phyloP scores from a whole-genome alignment of 2,329 filamentous ascomycete species.

The Tothia fuscella region DNA sequence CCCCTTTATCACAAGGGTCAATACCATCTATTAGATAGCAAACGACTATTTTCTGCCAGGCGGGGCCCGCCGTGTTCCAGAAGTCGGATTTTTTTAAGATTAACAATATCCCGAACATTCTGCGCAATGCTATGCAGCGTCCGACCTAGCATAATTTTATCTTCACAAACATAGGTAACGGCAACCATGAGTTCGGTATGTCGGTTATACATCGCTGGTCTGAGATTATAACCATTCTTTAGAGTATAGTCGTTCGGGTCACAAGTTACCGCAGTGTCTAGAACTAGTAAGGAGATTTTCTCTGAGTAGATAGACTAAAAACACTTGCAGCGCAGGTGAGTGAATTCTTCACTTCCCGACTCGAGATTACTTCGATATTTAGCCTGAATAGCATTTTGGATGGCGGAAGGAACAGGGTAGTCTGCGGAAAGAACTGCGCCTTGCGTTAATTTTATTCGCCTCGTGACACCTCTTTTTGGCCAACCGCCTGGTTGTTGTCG shows the following conservation, averaged over 20 bases:
- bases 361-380: slow-evolving; percentile 85
- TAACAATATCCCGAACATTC: slow-evolving; percentile 96
- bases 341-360: slow-evolving; percentile 89
- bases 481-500: slow-evolving; percentile 51
- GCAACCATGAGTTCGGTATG: slow-evolving; percentile 96
- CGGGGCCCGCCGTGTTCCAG: slow-evolving; percentile 98
- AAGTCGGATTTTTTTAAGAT: slow-evolving; percentile 96
- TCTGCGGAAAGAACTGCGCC: slow-evolving; percentile 94
- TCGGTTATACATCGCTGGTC: slow-evolving; percentile 96
- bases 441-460: slow-evolving; percentile 96
- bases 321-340: slow-evolving; percentile 79
- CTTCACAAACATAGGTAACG: slow-evolving; percentile 99
- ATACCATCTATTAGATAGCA: slow-evolving; percentile 96
- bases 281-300: slow-evolving; percentile 6
- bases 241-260: slow-evolving; percentile 97
- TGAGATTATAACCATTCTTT: slow-evolving; percentile 97
- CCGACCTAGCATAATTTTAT: slow-evolving; percentile 82
- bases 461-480: slow-evolving; percentile 74
- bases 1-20: slow-evolving; percentile 93
- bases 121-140: slow-evolving; percentile 98
- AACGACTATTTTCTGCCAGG: slow-evolving; percentile 99
- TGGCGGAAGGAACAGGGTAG: slow-evolving; percentile 92
- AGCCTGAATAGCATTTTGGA: slow-evolving; percentile 89
- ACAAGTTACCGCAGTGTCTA: slow-evolving; percentile 88
- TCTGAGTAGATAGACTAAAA: slow-evolving; percentile 4